A percentile compares a stretch with the other conserved stretches of the same genome.
Conservation (phyloP, 148 eudicot species). For the Selenicereus undatus region DNA sequence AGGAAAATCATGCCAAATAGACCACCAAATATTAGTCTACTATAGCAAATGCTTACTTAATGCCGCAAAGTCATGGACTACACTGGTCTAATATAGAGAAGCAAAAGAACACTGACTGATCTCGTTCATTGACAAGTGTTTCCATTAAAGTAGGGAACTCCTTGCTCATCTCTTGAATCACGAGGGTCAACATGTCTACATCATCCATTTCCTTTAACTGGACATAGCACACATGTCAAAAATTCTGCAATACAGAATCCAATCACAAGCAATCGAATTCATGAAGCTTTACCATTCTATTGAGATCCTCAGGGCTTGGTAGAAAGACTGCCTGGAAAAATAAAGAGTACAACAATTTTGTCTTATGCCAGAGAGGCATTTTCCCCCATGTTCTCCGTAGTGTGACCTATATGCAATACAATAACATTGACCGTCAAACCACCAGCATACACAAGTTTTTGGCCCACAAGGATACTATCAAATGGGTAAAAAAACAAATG, state of each 20-base stretch:
- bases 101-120: constrained; percentile 58
- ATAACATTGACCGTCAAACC: constrained; percentile 3
- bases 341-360: constrained; percentile 38
- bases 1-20: not conserved
- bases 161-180: constrained; percentile 96
- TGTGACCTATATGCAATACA: constrained; percentile 31
- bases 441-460: not conserved
- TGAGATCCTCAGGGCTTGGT: constrained; percentile 57
- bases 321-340: constrained; percentile 42
- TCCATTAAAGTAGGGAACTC: constrained; percentile 86
- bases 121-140: constrained; percentile 93
- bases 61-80: not conserved
- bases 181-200: constrained; percentile 88
- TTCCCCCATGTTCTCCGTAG: constrained; percentile 44
- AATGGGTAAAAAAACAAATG: no score
- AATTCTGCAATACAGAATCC: constrained; percentile 6
- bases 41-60: not conserved
- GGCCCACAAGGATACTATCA: not conserved
- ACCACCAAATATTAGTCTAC: not conserved
- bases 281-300: constrained; percentile 51
- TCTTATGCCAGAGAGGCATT: constrained; percentile 53
- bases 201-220: constrained; percentile 94
- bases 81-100: not conserved
- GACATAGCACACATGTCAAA: constrained; percentile 27
- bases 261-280: constrained; percentile 1